Percentiles rank a stretch among this genome's conserved stretches.
Evolutionary conservation across 1,284 basidiomycete species (phyloP).

Genomic region (Ceratorhiza oryzae-sativae): DNA sequence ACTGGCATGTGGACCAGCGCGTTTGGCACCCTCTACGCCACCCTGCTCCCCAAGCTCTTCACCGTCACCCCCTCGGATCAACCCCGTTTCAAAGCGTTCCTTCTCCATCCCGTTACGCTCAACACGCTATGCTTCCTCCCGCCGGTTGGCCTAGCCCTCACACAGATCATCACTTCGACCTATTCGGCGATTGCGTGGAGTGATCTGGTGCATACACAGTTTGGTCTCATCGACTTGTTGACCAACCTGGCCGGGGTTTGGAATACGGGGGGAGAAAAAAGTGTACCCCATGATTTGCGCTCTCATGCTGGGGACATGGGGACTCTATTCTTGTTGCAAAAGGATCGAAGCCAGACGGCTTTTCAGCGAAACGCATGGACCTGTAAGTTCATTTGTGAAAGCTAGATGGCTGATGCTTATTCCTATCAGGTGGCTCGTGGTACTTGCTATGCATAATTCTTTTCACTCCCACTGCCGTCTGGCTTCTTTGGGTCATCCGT

Average conservation of each 20-base stretch:
- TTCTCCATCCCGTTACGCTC: conserved; percentile 31
- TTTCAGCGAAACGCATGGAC: conserved; percentile 32
- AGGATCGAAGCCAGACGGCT: conserved; percentile 5
- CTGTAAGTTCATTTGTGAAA: conserved; percentile 1
- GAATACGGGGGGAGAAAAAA: not conserved
- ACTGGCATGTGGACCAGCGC: conserved; percentile 37
- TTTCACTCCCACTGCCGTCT: conserved; percentile 24
- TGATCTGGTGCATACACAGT: conserved; percentile 28
- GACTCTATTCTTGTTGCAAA: conserved; percentile 23
- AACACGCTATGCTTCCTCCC: conserved; percentile 22
- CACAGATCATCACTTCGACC: conserved; percentile 27
- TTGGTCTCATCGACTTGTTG: conserved; percentile 14
- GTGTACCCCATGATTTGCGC: not conserved
- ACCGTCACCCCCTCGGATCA: conserved; percentile 15
- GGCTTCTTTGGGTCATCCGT: conserved; percentile 21
- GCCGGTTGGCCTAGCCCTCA: conserved; percentile 14
- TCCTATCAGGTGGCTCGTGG: conserved; percentile 30
- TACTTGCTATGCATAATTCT: conserved; percentile 30
- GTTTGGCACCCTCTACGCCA: conserved; percentile 30
- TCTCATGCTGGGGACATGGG: conserved; percentile 8
- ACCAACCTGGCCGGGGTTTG: not conserved
- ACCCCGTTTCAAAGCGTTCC: not conserved
- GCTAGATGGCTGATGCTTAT: too few relatives aligned
- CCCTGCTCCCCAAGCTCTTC: conserved; percentile 28
- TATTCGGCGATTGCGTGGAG: conserved; percentile 35